Conservation (phyloP, 202 grass and related monocot genomes). For the Dendrocalamus latiflorus region DNA sequence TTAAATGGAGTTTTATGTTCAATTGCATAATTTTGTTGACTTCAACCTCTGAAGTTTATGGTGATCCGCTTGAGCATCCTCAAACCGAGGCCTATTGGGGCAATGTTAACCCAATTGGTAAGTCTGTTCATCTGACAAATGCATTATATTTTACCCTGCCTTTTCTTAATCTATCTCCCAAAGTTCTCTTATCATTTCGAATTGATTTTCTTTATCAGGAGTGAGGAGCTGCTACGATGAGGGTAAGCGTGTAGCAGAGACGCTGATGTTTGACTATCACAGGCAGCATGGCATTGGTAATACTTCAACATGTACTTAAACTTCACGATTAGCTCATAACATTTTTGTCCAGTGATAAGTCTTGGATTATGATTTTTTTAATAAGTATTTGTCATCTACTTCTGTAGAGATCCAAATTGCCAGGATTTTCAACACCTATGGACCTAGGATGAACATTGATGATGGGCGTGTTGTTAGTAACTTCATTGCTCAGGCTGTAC, state of each 20-base stretch:
- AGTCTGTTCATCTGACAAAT: slow-evolving; percentile 6
- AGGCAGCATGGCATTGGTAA: slow-evolving; percentile 98
- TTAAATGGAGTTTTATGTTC: no score
- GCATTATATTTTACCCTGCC: background rate
- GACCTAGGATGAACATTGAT: no score
- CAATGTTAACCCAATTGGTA: slow-evolving; percentile 99
- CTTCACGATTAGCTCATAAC: slow-evolving; percentile 15
- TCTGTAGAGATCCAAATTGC: no score
- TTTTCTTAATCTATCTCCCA: background rate
- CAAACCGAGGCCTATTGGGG: slow-evolving; percentile 99
- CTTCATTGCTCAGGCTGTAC: no score
- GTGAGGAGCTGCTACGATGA: slow-evolving; percentile 99
- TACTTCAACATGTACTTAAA: slow-evolving; percentile 20
- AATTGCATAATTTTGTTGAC: slow-evolving; percentile 82
- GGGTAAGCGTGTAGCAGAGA: slow-evolving; percentile 99
- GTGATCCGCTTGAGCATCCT: slow-evolving; percentile 94
- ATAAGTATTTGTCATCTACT: no score
- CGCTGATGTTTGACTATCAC: slow-evolving; percentile 99
- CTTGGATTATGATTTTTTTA: no score
- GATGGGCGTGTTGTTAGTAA: no score
- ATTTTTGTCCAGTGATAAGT: no score
- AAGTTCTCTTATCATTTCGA: slow-evolving; percentile 3
- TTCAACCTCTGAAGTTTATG: slow-evolving; percentile 97
- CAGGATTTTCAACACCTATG: no score
- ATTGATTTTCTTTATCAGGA: slow-evolving; percentile 51